Conservation (phyloP, 352 stramenopile genomes). For the Globisporangium heterothallicum region DNA sequence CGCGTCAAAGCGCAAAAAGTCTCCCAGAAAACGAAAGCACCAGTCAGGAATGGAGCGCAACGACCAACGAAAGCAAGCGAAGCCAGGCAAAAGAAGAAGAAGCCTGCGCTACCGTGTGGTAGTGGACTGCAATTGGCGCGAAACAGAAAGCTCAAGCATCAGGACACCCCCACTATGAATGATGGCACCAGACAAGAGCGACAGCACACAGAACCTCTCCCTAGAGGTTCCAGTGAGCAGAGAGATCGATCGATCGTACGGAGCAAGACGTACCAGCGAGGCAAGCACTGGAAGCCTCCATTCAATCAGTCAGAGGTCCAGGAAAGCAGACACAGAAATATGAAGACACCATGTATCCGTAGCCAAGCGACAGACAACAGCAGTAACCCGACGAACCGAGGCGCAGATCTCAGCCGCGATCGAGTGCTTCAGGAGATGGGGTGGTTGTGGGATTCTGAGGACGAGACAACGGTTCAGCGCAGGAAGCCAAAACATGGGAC, state of each 20-base stretch:
- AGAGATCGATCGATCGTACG: neutral
- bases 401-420: no score
- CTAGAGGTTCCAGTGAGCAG: neutral
- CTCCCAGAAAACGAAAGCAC: neutral
- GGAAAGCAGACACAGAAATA: neutral
- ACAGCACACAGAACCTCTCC: slow-evolving; percentile 11
- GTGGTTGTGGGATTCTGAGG: no score
- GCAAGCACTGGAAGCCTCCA: neutral
- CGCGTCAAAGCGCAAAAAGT: slow-evolving; percentile 1
- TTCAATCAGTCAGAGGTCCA: neutral
- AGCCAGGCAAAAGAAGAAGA: neutral
- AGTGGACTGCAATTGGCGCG: slow-evolving; percentile 34
- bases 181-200: slow-evolving; percentile 9
- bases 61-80: slow-evolving; percentile 7
- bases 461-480: no score
- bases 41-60: neutral
- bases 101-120: slow-evolving; percentile 16
- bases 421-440: slow-evolving; percentile 13
- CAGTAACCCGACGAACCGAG: no score
- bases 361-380: no score
- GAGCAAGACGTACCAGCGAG: neutral
- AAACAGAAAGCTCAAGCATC: slow-evolving; percentile 24
- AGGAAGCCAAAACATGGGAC: no score
- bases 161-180: neutral
- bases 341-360: neutral